Base-by-base conservation (phyloP, 768 basidiomycete genomes). In the Boletus edulis region DNA sequence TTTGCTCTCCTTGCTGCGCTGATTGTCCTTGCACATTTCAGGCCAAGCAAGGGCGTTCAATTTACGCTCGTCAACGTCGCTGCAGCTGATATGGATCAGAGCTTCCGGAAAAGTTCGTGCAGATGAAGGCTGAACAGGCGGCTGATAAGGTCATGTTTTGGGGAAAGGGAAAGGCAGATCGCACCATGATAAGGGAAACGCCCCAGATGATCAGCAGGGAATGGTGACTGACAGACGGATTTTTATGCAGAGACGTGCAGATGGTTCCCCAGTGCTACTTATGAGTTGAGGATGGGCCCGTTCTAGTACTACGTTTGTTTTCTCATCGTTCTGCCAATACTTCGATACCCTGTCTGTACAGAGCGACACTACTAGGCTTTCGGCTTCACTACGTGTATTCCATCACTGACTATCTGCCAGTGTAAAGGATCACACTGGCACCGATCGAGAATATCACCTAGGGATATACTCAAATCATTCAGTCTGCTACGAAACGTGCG, bases 51-150 rank as follows among this genome's bases (percentile, higher is more conserved):
- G 10, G 60, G 54, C n/a, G 13, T 32, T 9, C 56, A 57, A 13
- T 71, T 69, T n/a, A 67, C 65, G 13, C 59, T 71, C 20, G 46
- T 52, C 29, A 66, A 62, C 5, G 42, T 69, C 18, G 62, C 60
- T 0, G 57, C 61, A 0, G 66, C 68, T 1, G 40, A 1, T 58
- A 65, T 8, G 60, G 39, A n/a, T 69, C 67, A 3, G 62, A 70
- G 31, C 59, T 68, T 15, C 67, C 67, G 0, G 61, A 49, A 14
- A 52, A 55, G 22, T 61, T 67, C 39, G 57, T 48, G 2, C 67
- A 49, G 8, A 22, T 29, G 0, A 41, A 34, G 4, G 39, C 40
- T 2, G 46, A 2, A 14, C 48, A 37, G 3, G 12, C n/a, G 15
- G 11, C 6, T 13, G 34, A 31, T 11, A 15, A 7, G 43, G 32